Conservation (phyloP, 2,329 filamentous ascomycete species). For the Fusarium pininemorale region DNA sequence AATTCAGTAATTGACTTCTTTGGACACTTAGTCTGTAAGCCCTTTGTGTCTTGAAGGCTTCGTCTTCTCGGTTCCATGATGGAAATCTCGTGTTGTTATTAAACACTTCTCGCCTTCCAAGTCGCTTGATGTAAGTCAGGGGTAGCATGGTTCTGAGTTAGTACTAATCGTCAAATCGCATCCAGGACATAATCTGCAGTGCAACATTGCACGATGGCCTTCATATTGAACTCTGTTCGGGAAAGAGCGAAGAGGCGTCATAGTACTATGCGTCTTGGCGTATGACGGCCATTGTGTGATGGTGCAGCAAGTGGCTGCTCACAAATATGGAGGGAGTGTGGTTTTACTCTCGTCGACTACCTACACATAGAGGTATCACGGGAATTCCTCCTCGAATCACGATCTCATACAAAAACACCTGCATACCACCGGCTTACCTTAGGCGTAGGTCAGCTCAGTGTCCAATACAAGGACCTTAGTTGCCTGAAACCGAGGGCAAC, state of each 20-base stretch:
- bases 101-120: background rate
- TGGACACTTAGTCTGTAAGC: background rate
- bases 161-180: conserved; percentile 6
- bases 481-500: background rate
- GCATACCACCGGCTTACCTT: background rate
- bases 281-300: conserved; percentile 31
- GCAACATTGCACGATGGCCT: conserved; percentile 12
- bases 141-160: conserved; percentile 3
- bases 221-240: background rate
- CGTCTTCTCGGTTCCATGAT: background rate
- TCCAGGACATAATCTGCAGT: conserved; percentile 35
- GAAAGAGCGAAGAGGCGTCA: conserved; percentile 3
- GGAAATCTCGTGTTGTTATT: background rate
- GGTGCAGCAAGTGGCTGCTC: conserved; percentile 9
- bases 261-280: conserved; percentile 9
- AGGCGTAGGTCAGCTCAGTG: background rate
- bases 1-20: background rate
- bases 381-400: background rate
- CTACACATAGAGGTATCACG: background rate
- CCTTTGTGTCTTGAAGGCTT: background rate
- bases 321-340: background rate
- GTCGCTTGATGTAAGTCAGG: conserved; percentile 5
- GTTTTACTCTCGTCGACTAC: background rate
- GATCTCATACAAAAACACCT: background rate
- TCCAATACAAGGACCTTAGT: background rate